Base-by-base conservation (phyloP, 768 basidiomycete genomes). In the Hericium coralloides region DNA sequence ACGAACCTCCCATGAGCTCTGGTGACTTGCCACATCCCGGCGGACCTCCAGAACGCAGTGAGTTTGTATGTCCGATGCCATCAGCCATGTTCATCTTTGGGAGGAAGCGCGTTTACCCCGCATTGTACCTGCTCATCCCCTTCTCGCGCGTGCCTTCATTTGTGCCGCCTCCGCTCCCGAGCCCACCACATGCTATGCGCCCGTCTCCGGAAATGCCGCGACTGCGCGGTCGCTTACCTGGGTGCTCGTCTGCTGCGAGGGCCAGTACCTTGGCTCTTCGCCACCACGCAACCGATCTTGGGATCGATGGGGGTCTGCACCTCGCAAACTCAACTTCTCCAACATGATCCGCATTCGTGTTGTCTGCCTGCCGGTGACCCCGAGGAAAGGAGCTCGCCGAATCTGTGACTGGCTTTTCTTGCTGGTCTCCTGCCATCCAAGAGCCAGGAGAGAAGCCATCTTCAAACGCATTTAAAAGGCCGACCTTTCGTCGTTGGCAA, bases 71-170 rank as follows among this genome's bases (percentile, higher is more conserved):
- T 50, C 38, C 20, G 52, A 48, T 23, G 49, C 38, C 50, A 36
- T 31, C 53, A 51, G 54, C 59, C 12, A 55, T 51, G 53, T 53
- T 50, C 50, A 45, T 41, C 49, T 22, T 12, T 45, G 50, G 43
- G 55, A 23, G 60, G 60, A 53, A 38, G 55, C 48, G 43, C 45
- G 38, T 31, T 52, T 59, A 52, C 43, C 55, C 60, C 53, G 47
- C 56, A 41, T 22, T 25, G 20, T 47, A 41, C 55, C 59, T 52
- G 23, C 25, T 52, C 25, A 52, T 38, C 52, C 36, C n/a, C 36
- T 20, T 25, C 49, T 50, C 26, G 49, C 22, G 18, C 25, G 25
- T 36, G 52, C 38, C 52, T 36, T 52, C 25, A 20, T 38, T 12
- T 38, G 31, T 37, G 25, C 52, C 18, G 49, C 26, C 22, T 10